Percentiles rank a stretch among this genome's conserved stretches.
phyloP scores from a whole-genome alignment of 257 asterid genomes.

The Nicotiana obtusifolia region DNA sequence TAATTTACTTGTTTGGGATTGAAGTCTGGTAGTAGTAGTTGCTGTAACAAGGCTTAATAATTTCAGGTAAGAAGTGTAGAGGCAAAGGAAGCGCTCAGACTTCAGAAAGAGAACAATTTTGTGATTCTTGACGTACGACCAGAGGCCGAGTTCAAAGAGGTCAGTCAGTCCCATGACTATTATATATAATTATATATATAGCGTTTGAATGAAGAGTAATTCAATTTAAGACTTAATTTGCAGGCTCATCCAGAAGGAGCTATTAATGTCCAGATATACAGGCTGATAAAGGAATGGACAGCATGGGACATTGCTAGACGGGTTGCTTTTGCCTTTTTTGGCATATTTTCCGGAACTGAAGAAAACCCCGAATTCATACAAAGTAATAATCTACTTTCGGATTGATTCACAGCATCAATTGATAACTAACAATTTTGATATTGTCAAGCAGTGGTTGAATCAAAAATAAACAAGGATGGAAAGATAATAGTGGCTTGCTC shows the following conservation, averaged over 20 bases:
- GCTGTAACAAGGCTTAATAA: not conserved
- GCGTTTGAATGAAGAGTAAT: not conserved
- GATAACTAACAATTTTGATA: constrained; percentile 12
- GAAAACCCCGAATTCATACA: constrained; percentile 84
- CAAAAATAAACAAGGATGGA: constrained; percentile 58
- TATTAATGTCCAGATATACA: constrained; percentile 80
- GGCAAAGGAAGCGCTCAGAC: constrained; percentile 74
- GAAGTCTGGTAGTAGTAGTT: too few species aligned
- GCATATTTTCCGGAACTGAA: constrained; percentile 88
- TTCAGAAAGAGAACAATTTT: constrained; percentile 69
- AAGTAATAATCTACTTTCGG: constrained; percentile 23
- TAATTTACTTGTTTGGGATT: not conserved
- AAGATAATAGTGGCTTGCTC: constrained; percentile 93
- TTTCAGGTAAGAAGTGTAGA: constrained; percentile 90
- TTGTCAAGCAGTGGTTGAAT: constrained; percentile 63
- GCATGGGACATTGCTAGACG: constrained; percentile 98
- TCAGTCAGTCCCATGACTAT: constrained; percentile 8
- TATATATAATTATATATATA: not conserved
- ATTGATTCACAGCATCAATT: not conserved
- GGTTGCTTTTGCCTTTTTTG: constrained; percentile 92
- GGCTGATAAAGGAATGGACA: constrained; percentile 98
- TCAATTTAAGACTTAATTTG: not conserved
- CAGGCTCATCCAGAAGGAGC: constrained; percentile 95
- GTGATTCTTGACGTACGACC: constrained; percentile 93
- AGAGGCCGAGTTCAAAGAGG: constrained; percentile 93